phyloP scores from a whole-genome alignment of 129 eudicot genomes.

The Saposhnikovia divaricata region DNA sequence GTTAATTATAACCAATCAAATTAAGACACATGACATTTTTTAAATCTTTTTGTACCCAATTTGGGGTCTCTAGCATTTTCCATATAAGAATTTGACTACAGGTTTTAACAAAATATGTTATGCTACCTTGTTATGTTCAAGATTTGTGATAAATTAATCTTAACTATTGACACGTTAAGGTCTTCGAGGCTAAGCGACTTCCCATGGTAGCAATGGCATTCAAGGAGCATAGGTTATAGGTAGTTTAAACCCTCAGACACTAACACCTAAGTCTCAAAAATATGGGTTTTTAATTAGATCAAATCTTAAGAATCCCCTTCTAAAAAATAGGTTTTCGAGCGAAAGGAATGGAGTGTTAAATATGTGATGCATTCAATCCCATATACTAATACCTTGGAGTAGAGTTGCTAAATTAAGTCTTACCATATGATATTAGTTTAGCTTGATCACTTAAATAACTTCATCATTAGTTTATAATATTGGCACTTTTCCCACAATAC shows the following conservation, averaged over 20 bases:
- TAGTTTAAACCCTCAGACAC: background rate
- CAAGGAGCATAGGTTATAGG: background rate
- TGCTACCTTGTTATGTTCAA: background rate
- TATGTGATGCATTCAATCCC: background rate
- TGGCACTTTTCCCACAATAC: background rate
- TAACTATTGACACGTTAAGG: background rate
- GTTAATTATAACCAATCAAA: no score
- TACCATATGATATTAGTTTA: background rate
- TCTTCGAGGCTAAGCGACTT: background rate
- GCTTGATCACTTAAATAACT: background rate
- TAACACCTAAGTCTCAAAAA: background rate
- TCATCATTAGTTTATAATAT: no score
- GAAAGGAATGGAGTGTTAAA: background rate
- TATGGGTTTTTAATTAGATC: background rate
- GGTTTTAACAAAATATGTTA: background rate
- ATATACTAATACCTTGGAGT: background rate
- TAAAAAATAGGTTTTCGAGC: background rate
- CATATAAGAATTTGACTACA: background rate
- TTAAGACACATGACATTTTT: no score
- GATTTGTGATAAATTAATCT: background rate
- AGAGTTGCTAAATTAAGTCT: background rate
- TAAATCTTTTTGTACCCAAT: no score
- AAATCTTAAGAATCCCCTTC: background rate
- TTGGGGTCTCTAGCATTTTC: no score
- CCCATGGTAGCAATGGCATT: background rate